A percentile compares a stretch with the other conserved stretches of the same genome.
phyloP scores from a whole-genome alignment of 2,329 filamentous ascomycete genomes.

The Apiospora phragmitis region DNA sequence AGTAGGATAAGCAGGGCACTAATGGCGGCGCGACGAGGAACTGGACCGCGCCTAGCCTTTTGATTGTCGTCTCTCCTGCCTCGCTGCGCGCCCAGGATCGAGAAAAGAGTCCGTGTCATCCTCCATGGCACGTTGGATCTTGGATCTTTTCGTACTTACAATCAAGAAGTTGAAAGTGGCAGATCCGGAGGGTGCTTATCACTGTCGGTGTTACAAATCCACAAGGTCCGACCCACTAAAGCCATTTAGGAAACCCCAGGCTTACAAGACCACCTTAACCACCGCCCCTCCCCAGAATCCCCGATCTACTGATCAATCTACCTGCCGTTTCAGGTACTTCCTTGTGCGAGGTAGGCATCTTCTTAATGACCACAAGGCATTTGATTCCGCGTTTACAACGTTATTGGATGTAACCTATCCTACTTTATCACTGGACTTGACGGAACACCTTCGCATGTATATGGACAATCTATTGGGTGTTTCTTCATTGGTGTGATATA shows the following conservation, averaged over 20 bases:
- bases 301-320: background rate
- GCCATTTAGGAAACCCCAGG: background rate
- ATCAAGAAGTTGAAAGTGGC: background rate
- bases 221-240: background rate
- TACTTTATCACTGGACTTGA: background rate
- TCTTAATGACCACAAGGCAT: no score
- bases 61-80: background rate
- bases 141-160: background rate
- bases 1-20: constrained; percentile 39
- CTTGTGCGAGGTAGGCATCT: background rate
- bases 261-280: background rate
- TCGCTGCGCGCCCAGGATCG: background rate
- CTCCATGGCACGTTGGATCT: background rate
- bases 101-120: background rate
- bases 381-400: no score
- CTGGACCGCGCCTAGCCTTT: background rate
- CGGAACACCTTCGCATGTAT: background rate
- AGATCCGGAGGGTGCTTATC: background rate
- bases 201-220: background rate
- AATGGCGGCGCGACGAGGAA: constrained; percentile 9
- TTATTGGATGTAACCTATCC: no score
- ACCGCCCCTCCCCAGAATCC: no score
- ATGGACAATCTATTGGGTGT: background rate
- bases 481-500: background rate
- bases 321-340: background rate